Percentiles rank a stretch among this genome's conserved stretches.
These are phyloP conservation scores for Bryoerythrophyllum caledonicum DNA, from an alignment of 225 moss, liverwort and hornwort genomes.

Conservation along the genomic window DNA sequence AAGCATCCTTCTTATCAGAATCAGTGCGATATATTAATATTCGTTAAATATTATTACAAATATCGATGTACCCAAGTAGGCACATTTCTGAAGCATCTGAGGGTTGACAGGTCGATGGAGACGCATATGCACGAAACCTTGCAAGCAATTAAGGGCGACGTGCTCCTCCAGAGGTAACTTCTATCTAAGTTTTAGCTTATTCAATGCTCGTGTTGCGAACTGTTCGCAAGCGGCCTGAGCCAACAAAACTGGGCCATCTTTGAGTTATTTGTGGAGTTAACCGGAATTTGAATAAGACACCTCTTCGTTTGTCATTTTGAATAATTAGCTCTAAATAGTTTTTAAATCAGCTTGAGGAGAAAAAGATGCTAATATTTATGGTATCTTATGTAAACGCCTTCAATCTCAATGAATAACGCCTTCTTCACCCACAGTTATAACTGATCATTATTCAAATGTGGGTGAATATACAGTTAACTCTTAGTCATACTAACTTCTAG, in stretches of 20 bases:
- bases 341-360: too few relatives aligned
- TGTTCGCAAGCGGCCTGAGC: constrained; percentile 4
- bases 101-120: constrained; percentile 61
- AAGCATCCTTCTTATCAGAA: neutral
- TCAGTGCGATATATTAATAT: constrained; percentile 9
- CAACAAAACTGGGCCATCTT: constrained; percentile 15
- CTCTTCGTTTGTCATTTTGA: too few relatives aligned
- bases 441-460: too few relatives aligned
- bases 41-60: neutral
- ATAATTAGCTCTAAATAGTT: too few relatives aligned
- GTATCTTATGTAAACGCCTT: too few relatives aligned
- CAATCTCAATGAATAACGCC: too few relatives aligned
- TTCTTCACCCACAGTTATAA: too few relatives aligned
- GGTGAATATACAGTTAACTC: too few relatives aligned
- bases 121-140: constrained; percentile 71
- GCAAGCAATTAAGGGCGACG: constrained; percentile 71
- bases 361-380: too few relatives aligned
- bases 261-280: too few relatives aligned
- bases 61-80: constrained; percentile 6
- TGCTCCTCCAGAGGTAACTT: constrained; percentile 50
- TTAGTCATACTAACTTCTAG: neutral
- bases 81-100: constrained; percentile 21
- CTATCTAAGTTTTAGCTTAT: neutral
- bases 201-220: neutral
- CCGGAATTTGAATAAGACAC: too few relatives aligned